Base-by-base conservation (phyloP, 2,329 filamentous ascomycete genomes). In the Conoideocrella luteorostrata region DNA sequence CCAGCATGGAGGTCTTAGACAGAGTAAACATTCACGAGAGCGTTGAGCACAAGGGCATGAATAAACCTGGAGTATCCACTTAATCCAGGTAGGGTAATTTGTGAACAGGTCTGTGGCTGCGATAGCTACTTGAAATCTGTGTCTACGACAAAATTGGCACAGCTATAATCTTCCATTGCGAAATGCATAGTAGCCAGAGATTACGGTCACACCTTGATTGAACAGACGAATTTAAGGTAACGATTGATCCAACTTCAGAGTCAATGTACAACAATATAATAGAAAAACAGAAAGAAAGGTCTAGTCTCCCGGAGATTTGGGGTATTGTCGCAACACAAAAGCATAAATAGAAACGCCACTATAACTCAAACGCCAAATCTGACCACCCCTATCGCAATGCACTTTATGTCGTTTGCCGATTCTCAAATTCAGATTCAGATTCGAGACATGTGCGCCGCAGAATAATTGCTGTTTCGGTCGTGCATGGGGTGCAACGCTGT, bases 401-500 rank as follows among this genome's bases (percentile, higher is more conserved):
- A 26, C 22, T 26, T 38, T 15, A 26, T 13, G 18, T 20, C 15
- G 4, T 11, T 13, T 17, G n/a, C 30, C 30, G 29, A 11, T 13
- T 20, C 39, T 49, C 56, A 75, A 53, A 77, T 76, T 20, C 69
- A 67, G 35, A 66, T 39, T 49, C 56, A 75, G 54, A 77, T 76
- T 20, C 69, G 67, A 35, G 66, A 64, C 56, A 78, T 65, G 50
- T 74, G 60, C n/a, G 67, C 72, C 47, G 67, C 69, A 35, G 73
- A 77, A 56, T 78, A 78, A 7, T 60, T 58, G 50, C 65, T 72
- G 54, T 62, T 69, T 22, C 59, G 56, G 3, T 60, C n/a, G 21
- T 35, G 4, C 39, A 70, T 69, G 21, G 79, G 79, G 52, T 83
- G 79, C 50, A 79, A 48, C 2, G 75, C 74, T 7, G 78, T 78